These are phyloP conservation scores for Lodderomyces jiufengensis DNA, from an alignment of 1,139 yeast genomes.

Conservation along the genomic window DNA sequence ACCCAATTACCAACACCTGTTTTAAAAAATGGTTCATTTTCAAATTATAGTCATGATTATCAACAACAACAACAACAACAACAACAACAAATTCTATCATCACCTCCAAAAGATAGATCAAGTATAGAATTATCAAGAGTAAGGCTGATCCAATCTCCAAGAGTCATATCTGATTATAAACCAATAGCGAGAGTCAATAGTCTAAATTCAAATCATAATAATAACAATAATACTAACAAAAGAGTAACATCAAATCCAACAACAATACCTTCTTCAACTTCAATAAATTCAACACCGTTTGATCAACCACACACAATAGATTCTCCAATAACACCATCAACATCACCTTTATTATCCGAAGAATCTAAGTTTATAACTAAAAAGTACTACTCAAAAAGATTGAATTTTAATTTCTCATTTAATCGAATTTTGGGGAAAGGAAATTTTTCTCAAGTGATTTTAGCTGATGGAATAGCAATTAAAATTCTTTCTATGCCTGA, in stretches of 20 bases:
- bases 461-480: conserved; percentile 40
- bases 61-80: conserved; percentile 4
- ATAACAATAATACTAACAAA: conserved; percentile 15
- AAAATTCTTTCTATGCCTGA: conserved; percentile 41
- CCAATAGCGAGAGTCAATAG: conserved; percentile 27
- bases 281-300: conserved; percentile 12
- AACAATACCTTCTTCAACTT: conserved; percentile 5
- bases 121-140: conserved; percentile 1
- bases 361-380: conserved; percentile 14
- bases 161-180: conserved; percentile 35
- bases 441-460: conserved; percentile 55
- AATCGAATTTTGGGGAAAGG: conserved; percentile 50
- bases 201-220: conserved; percentile 15
- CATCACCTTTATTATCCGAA: conserved; percentile 9
- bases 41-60: conserved; percentile 9
- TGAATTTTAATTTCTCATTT: conserved; percentile 19
- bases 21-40: conserved; percentile 40
- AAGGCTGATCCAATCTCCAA: conserved; percentile 7
- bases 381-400: conserved; percentile 16
- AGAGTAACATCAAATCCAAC: conserved; percentile 25
- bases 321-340: conserved; percentile 13
- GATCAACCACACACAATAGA: background rate
- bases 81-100: conserved; percentile 4
- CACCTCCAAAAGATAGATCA: conserved; percentile 7
- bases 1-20: conserved; percentile 47